phyloP scores from a whole-genome alignment of 768 basidiomycete genomes.

The Floccularia luteovirens region DNA sequence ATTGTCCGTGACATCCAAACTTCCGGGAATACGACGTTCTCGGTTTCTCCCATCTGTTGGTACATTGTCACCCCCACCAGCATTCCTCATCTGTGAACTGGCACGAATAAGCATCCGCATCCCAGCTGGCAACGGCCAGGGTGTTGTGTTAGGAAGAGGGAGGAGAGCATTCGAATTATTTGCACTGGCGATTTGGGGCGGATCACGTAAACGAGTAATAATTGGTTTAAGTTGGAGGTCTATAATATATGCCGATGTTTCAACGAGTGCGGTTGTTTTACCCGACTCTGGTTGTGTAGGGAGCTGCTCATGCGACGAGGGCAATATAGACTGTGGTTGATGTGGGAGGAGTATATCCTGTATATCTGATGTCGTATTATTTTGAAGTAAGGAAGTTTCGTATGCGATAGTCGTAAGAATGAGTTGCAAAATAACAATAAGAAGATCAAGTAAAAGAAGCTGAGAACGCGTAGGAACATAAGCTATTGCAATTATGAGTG shows the following conservation, averaged over 20 bases:
- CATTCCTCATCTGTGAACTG: constrained; percentile 32
- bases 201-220: constrained; percentile 47
- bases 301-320: constrained; percentile 11
- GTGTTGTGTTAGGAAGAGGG: constrained; percentile 55
- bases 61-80: constrained; percentile 14
- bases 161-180: constrained; percentile 26
- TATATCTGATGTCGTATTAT: constrained; percentile 25
- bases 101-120: constrained; percentile 46
- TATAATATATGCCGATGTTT: constrained; percentile 39
- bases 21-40: constrained; percentile 17
- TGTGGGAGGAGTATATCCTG: constrained; percentile 29
- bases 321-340: constrained; percentile 11
- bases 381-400: constrained; percentile 42
- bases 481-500: constrained; percentile 24
- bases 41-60: constrained; percentile 11
- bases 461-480: constrained; percentile 58
- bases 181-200: constrained; percentile 30
- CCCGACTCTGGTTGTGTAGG: constrained; percentile 14
- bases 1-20: constrained; percentile 18
- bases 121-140: constrained; percentile 40
- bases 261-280: neutral
- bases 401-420: constrained; percentile 63
- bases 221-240: constrained; percentile 54
- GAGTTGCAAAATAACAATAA: constrained; percentile 61
- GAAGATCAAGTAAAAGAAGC: constrained; percentile 57